A percentile compares a stretch with the other conserved stretches of the same genome.
Conservation (phyloP, 805 yeast genomes). For the Hanseniaspora meyeri region DNA sequence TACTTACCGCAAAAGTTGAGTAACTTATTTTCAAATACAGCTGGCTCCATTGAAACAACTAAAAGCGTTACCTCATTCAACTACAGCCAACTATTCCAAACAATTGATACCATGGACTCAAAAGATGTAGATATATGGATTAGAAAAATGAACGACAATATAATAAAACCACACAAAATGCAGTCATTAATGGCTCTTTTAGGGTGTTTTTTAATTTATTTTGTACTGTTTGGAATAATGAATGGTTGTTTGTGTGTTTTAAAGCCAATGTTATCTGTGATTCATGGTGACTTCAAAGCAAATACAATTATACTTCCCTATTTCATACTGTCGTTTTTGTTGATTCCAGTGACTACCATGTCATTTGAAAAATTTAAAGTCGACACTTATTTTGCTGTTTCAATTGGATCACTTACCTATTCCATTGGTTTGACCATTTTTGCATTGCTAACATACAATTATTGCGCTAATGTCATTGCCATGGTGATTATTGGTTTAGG, state of each 20-base stretch:
- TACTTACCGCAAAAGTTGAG: background rate
- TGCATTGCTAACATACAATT: background rate
- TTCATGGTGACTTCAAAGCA: background rate
- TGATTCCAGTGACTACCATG: background rate
- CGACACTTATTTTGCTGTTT: background rate
- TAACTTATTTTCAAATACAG: no score
- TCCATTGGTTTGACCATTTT: background rate
- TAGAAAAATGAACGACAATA: background rate
- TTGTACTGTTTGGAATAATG: constrained; percentile 2
- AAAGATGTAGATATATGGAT: background rate
- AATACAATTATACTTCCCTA: background rate
- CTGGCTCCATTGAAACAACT: no score
- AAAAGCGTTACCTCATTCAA: background rate
- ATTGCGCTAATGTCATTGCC: background rate
- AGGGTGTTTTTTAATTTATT: background rate
- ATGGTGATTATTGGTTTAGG: background rate
- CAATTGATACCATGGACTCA: background rate
- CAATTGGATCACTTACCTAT: background rate
- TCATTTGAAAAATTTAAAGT: background rate
- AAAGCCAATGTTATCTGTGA: background rate
- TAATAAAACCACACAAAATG: background rate
- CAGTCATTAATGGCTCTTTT: background rate
- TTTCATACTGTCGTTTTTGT: background rate
- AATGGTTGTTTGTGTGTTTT: constrained; percentile 2
- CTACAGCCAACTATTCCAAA: background rate